Percentiles rank a stretch among this genome's conserved stretches.
Evolutionary conservation across 2,329 filamentous ascomycete species (phyloP).

Genomic region (Chrysosporium queenslandicum): DNA sequence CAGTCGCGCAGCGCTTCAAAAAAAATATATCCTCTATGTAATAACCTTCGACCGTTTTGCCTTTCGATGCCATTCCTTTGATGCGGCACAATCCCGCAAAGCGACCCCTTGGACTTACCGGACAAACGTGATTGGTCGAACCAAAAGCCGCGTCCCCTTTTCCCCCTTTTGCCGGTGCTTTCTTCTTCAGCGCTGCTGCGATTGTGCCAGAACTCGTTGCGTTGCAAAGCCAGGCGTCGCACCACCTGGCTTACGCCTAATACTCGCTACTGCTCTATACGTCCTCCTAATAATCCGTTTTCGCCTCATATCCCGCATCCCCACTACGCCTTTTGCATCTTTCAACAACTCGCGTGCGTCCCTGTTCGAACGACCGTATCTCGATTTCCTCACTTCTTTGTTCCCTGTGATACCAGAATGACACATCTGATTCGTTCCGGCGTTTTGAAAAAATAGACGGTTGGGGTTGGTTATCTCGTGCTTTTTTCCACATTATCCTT

Average conservation of each 20-base stretch:
- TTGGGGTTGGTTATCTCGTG: background rate
- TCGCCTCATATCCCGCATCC: background rate
- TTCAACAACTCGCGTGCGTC: background rate
- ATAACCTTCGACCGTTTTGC: background rate
- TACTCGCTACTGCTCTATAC: background rate
- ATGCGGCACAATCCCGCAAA: slow-evolving; percentile 1
- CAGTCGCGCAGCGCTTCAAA: slow-evolving; percentile 7
- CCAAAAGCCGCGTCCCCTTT: background rate
- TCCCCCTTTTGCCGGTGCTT: background rate
- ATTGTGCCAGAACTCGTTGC: background rate
- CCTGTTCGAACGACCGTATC: slow-evolving; percentile 3
- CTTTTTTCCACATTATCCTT: background rate
- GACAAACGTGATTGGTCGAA: slow-evolving; percentile 9
- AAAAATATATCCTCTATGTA: background rate
- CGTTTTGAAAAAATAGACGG: slow-evolving; percentile 11
- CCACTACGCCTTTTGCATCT: background rate
- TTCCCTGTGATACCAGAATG: slow-evolving; percentile 11
- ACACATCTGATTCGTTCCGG: slow-evolving; percentile 8
- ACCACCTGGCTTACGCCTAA: slow-evolving; percentile 7
- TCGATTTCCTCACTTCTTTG: slow-evolving; percentile 3
- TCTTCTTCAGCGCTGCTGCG: background rate
- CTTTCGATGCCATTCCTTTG: slow-evolving; percentile 10
- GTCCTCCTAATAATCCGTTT: background rate
- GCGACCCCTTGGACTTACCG: background rate
- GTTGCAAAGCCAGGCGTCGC: slow-evolving; percentile 2